These are phyloP conservation scores for Paracorniculantispora psalliotae DNA, from an alignment of 2,329 filamentous ascomycete species.

Conservation along the genomic window DNA sequence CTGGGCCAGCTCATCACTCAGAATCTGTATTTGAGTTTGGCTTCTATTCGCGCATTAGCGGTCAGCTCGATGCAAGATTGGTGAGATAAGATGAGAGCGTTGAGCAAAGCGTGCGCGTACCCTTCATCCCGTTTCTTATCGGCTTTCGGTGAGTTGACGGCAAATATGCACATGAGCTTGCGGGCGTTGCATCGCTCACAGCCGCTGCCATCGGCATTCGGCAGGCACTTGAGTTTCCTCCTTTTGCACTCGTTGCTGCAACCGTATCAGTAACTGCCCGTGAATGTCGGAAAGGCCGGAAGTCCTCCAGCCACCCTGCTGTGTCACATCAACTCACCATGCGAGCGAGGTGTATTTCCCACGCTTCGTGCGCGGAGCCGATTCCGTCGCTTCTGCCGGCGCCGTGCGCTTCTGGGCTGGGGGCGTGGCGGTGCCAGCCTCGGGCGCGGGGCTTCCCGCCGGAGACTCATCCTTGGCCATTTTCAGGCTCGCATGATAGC, in stretches of 20 bases:
- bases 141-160: constrained; percentile 18
- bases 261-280: not conserved
- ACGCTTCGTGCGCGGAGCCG: constrained; percentile 23
- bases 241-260: constrained; percentile 35
- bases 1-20: constrained; percentile 25
- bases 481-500: not conserved
- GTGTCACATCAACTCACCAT: constrained; percentile 24
- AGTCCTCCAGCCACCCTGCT: not conserved
- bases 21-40: constrained; percentile 18
- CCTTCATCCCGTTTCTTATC: constrained; percentile 20
- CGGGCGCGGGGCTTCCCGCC: not conserved
- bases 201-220: constrained; percentile 17
- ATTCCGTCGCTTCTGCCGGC: constrained; percentile 1
- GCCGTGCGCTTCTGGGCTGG: constrained; percentile 14
- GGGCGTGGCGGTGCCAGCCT: not conserved
- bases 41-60: not conserved
- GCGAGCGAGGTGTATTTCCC: constrained; percentile 34
- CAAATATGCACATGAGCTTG: constrained; percentile 24
- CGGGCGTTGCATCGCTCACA: constrained; percentile 29
- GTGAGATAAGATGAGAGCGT: too few species aligned
- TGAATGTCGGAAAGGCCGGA: not conserved
- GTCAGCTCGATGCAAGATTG: too few species aligned
- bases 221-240: constrained; percentile 36
- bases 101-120: too few species aligned
- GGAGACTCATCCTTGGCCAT: constrained; percentile 9